Conservation (phyloP, 2,329 filamentous ascomycete genomes). For the Aspergillus vadensis region DNA sequence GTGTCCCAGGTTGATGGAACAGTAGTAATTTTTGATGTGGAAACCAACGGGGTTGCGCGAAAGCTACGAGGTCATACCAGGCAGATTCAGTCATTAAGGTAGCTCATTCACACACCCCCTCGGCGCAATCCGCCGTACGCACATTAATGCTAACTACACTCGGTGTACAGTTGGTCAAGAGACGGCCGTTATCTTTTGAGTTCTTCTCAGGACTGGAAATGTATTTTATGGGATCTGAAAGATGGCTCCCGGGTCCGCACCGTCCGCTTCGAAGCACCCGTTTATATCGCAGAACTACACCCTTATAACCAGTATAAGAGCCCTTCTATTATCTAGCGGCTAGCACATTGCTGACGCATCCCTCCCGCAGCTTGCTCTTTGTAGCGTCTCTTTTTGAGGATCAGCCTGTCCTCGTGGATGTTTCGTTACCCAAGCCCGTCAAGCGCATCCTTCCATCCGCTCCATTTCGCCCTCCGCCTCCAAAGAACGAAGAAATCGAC, state of each 20-base stretch:
- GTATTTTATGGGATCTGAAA: conserved; percentile 89
- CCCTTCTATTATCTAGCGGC: background rate
- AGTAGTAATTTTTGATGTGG: conserved; percentile 93
- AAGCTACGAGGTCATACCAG: conserved; percentile 92
- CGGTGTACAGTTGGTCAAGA: conserved; percentile 71
- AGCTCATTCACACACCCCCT: conserved; percentile 13
- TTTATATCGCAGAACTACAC: conserved; percentile 95
- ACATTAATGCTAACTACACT: conserved; percentile 8
- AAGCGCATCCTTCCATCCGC: conserved; percentile 80
- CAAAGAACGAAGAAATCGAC: conserved; percentile 66
- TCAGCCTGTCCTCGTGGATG: conserved; percentile 83
- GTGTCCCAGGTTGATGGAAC: conserved; percentile 71
- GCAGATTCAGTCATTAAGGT: conserved; percentile 85
- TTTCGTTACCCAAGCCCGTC: conserved; percentile 67
- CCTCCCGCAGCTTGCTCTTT: conserved; percentile 67
- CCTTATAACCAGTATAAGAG: conserved; percentile 80
- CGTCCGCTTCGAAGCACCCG: conserved; percentile 86
- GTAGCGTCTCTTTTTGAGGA: conserved; percentile 94
- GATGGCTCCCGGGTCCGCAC: conserved; percentile 73
- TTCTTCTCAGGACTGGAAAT: conserved; percentile 94
- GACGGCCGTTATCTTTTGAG: conserved; percentile 90
- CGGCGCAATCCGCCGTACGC: background rate
- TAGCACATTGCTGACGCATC: conserved; percentile 4
- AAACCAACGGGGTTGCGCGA: conserved; percentile 93
- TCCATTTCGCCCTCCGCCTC: conserved; percentile 69